These are phyloP conservation scores for Xylaria intraflava DNA, from an alignment of 495 filamentous ascomycete genomes.

Conservation along the genomic window DNA sequence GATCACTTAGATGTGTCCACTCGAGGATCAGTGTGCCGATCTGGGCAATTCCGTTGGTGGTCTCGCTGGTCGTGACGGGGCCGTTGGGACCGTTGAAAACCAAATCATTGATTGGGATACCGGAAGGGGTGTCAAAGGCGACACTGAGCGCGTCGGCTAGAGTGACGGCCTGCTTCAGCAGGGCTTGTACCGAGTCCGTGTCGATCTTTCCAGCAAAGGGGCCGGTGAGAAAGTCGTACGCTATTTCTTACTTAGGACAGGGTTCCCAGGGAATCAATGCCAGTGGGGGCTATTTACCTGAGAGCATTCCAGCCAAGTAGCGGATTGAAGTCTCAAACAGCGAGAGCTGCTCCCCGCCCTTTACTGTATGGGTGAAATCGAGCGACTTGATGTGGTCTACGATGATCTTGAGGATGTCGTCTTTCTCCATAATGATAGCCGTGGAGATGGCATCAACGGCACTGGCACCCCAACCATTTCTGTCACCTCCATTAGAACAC, in stretches of 20 bases:
- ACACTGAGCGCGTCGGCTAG: conserved; percentile 70
- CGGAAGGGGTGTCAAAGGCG: conserved; percentile 69
- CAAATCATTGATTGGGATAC: conserved; percentile 70
- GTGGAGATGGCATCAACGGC: conserved; percentile 80
- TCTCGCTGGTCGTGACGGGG: conserved; percentile 39
- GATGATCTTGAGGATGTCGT: conserved; percentile 60
- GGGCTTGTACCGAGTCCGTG: conserved; percentile 40
- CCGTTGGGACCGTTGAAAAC: conserved; percentile 44
- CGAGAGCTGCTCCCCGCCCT: conserved; percentile 48
- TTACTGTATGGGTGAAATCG: conserved; percentile 56
- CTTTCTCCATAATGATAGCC: conserved; percentile 68
- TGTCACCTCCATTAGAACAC: conserved; percentile 23
- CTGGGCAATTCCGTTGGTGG: conserved; percentile 62
- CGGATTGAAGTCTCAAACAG: conserved; percentile 90
- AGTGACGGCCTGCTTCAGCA: conserved; percentile 60
- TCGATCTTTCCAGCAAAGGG: conserved; percentile 50
- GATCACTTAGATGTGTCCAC: conserved; percentile 77
- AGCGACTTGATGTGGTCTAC: conserved; percentile 60
- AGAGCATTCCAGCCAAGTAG: conserved; percentile 73
- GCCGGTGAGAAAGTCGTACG: conserved; percentile 72
- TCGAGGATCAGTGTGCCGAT: conserved; percentile 73
- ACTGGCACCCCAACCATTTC: conserved; percentile 83
- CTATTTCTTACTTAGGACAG: conserved; percentile 26
- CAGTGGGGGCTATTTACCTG: conserved; percentile 31
- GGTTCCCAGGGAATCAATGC: not conserved